Percentiles rank a stretch among this genome's conserved stretches.
phyloP scores from a whole-genome alignment of 2,329 filamentous ascomycete species.

The Pseudocercospora cruenta region DNA sequence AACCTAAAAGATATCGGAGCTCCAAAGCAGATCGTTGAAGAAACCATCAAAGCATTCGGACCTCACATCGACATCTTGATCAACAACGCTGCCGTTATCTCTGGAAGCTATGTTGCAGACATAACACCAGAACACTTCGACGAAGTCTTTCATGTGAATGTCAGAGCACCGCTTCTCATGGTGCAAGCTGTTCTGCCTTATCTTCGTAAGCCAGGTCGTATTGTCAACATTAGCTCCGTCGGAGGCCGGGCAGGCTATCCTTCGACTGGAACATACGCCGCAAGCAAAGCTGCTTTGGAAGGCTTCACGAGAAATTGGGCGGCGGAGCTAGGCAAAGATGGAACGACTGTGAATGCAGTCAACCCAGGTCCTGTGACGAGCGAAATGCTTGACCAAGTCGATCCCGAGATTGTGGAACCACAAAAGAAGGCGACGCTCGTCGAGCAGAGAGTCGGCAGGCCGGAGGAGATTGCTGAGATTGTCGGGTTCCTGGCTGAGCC shows the following conservation, averaged over 20 bases:
- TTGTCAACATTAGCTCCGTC: conserved; percentile 64
- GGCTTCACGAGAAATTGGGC: conserved; percentile 63
- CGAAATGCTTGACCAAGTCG: conserved; percentile 60
- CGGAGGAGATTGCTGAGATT: conserved; percentile 60
- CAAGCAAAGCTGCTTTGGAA: conserved; percentile 64
- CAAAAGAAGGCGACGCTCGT: conserved; percentile 58
- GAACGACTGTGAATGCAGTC: conserved; percentile 65
- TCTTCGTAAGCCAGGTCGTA: conserved; percentile 52
- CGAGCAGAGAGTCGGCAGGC: conserved; percentile 54
- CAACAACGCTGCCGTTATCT: conserved; percentile 44
- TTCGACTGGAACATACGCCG: conserved; percentile 56
- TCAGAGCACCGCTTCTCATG: conserved; percentile 58
- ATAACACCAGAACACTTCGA: conserved; percentile 57
- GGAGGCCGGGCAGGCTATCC: conserved; percentile 54
- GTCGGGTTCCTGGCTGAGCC: conserved; percentile 58
- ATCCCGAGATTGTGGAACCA: conserved; percentile 52
- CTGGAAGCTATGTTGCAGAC: conserved; percentile 30
- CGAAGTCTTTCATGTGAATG: conserved; percentile 61
- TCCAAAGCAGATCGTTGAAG: conserved; percentile 43
- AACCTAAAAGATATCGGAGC: conserved; percentile 44
- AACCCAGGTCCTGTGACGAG: conserved; percentile 63
- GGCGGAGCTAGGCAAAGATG: conserved; percentile 58
- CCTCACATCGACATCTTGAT: conserved; percentile 48
- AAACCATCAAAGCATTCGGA: conserved; percentile 44
- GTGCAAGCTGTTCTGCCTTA: conserved; percentile 58